These are phyloP conservation scores for Yamadazyma conglobata DNA, from an alignment of 1,139 yeast species.

Conservation along the genomic window DNA sequence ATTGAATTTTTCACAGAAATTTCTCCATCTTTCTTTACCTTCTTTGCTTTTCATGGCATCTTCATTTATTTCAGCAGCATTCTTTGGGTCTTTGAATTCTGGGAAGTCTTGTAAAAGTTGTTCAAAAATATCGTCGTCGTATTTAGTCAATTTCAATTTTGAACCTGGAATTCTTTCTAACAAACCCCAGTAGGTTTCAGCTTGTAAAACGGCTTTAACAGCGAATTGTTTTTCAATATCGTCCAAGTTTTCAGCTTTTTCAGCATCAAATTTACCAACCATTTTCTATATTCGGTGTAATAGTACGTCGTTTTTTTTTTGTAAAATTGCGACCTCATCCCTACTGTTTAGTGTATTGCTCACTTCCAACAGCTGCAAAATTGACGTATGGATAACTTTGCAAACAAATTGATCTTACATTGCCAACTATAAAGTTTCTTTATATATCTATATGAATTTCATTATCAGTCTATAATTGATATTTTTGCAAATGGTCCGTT, in stretches of 20 bases:
- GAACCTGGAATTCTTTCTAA: conserved; percentile 75
- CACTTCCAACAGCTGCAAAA: too few species aligned
- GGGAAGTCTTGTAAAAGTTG: conserved; percentile 76
- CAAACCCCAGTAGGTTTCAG: conserved; percentile 89
- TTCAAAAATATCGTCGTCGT: conserved; percentile 79
- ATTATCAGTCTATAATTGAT: too few species aligned
- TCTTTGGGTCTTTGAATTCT: conserved; percentile 63
- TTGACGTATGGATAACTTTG: too few species aligned
- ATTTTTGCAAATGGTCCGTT: too few species aligned
- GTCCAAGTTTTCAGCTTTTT: conserved; percentile 56
- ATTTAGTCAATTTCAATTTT: conserved; percentile 68
- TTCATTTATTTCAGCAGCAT: conserved; percentile 61
- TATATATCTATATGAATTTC: too few species aligned
- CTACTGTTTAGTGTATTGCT: too few species aligned
- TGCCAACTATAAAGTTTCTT: not conserved
- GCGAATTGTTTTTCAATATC: conserved; percentile 94
- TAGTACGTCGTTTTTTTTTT: too few species aligned
- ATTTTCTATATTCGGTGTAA: conserved; percentile 9
- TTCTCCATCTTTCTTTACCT: conserved; percentile 92
- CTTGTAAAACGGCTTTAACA: conserved; percentile 94
- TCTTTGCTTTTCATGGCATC: conserved; percentile 73
- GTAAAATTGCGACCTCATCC: too few species aligned
- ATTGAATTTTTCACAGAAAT: conserved; percentile 78
- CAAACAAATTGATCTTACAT: too few species aligned
- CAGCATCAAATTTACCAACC: conserved; percentile 44